Evolutionary conservation across 2,329 filamentous ascomycete genomes (phyloP).

Genomic region (Diaporthe citriasiana): DNA sequence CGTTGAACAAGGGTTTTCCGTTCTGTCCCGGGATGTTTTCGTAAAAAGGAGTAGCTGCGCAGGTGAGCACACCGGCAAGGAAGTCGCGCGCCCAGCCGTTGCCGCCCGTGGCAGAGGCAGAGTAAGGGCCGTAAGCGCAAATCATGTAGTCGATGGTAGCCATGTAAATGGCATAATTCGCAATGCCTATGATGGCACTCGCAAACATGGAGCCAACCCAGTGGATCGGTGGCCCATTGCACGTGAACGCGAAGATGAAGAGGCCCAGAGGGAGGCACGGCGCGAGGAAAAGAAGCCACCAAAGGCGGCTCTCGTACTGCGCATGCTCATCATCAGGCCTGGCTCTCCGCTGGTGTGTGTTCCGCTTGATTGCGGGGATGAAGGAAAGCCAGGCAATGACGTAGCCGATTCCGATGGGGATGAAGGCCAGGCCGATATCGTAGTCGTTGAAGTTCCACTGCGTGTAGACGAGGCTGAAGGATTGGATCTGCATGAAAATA

Average conservation of each 20-base stretch:
- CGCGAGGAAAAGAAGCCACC: conserved; percentile 73
- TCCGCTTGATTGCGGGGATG: conserved; percentile 68
- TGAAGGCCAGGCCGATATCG: conserved; percentile 71
- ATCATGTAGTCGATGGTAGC: conserved; percentile 85
- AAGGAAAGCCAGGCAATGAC: conserved; percentile 72
- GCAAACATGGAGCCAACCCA: conserved; percentile 80
- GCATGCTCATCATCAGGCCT: conserved; percentile 69
- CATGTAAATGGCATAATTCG: conserved; percentile 79
- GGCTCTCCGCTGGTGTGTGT: conserved; percentile 63
- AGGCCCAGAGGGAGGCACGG: conserved; percentile 76
- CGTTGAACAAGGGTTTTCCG: conserved; percentile 53
- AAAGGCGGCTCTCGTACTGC: conserved; percentile 78
- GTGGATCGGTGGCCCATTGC: conserved; percentile 72
- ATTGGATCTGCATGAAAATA: conserved; percentile 84
- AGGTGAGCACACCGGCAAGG: conserved; percentile 78
- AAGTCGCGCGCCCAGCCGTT: conserved; percentile 83
- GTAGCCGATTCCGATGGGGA: conserved; percentile 78
- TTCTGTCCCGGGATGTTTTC: conserved; percentile 67
- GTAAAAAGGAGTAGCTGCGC: conserved; percentile 77
- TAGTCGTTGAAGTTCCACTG: conserved; percentile 75
- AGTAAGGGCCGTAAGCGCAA: conserved; percentile 79
- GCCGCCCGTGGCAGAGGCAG: conserved; percentile 81
- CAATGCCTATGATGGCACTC: conserved; percentile 76
- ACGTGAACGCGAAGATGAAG: conserved; percentile 79
- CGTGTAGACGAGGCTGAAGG: conserved; percentile 75